These are phyloP conservation scores for Aspergillus clavatus DNA, from an alignment of 2,329 filamentous ascomycete species.

Conservation along the genomic window DNA sequence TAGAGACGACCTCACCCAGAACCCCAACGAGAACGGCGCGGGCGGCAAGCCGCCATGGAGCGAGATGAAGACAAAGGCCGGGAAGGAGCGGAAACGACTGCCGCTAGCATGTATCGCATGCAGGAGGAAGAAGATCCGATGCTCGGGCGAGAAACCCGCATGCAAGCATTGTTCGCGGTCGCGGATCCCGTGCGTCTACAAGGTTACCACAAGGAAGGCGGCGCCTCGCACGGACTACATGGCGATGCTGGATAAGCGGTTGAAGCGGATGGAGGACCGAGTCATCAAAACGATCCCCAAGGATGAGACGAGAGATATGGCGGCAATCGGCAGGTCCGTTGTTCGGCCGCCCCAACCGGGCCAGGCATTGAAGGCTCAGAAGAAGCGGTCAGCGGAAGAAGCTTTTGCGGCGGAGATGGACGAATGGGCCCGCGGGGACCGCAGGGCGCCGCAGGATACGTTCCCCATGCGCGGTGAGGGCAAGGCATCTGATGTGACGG, in stretches of 20 bases:
- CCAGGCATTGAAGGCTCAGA: constrained; percentile 55
- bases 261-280: constrained; percentile 96
- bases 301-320: constrained; percentile 66
- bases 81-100: constrained; percentile 89
- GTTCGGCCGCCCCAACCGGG: constrained; percentile 72
- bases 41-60: constrained; percentile 64
- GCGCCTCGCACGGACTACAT: constrained; percentile 96
- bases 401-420: constrained; percentile 80
- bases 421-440: constrained; percentile 66
- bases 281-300: constrained; percentile 95
- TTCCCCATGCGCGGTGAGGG: constrained; percentile 53
- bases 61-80: constrained; percentile 83
- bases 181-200: constrained; percentile 93
- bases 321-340: constrained; percentile 68
- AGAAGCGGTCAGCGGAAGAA: constrained; percentile 80
- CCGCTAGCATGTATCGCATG: constrained; percentile 95
- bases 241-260: constrained; percentile 93
- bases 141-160: constrained; percentile 93
- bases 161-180: constrained; percentile 95
- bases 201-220: constrained; percentile 89
- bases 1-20: constrained; percentile 19
- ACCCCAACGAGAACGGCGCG: constrained; percentile 40
- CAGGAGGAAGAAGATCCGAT: constrained; percentile 93
- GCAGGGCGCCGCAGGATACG: constrained; percentile 45
- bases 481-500: constrained; percentile 68